Base-by-base conservation (phyloP, 148 eudicot species). In the Camellia japonica region DNA sequence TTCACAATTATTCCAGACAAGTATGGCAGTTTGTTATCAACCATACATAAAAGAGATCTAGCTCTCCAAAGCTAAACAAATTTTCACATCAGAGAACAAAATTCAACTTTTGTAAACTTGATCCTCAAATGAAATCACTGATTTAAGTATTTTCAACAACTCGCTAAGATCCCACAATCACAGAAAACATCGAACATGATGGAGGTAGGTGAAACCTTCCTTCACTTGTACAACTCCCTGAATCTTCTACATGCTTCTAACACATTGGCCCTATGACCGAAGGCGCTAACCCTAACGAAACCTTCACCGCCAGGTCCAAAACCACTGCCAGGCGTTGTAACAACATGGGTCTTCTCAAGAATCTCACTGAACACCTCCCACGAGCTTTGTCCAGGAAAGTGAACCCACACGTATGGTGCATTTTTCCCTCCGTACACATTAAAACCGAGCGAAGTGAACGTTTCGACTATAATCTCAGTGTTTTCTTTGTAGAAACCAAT, bases 301-400 rank as follows among this genome's bases (percentile, higher is more conserved):
- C 97, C 97, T 86, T 93, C 97, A 73, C 96, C 97, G 16, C 91
- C 92, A 11, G 95, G 97, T 78, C 96, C 98, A 79, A 93, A 94
- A 19, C 96, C 97, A 76, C 97, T 90, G 42, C 97, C 97, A 62
- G 98, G 96, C 5, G 98, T 91, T 7, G 93, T 90, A 7, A 93
- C 94, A 66, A 90, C 89, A 72, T 90, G 98, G 62, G 97, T 92
- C 91, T 94, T 94, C 93, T 92, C 95, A 0, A 93, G 94, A 60
- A 95, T 93, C 88, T 95, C 98, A 9, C 90, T 77, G 73, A 95
- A 95, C 65, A 93, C 97, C 52, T 95, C 98, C 98, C 98, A 95
- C 14, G 98, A 95, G 80, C 93, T 95, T 73, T 59, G 89, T 7
- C 98, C 98, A 14, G 98, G 97, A 80, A 94, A 94, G 87, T 92